A percentile compares a stretch with the other conserved stretches of the same genome.
Evolutionary conservation across 345 rosid species (phyloP).

Genomic region (Aurinia saxatilis): DNA sequence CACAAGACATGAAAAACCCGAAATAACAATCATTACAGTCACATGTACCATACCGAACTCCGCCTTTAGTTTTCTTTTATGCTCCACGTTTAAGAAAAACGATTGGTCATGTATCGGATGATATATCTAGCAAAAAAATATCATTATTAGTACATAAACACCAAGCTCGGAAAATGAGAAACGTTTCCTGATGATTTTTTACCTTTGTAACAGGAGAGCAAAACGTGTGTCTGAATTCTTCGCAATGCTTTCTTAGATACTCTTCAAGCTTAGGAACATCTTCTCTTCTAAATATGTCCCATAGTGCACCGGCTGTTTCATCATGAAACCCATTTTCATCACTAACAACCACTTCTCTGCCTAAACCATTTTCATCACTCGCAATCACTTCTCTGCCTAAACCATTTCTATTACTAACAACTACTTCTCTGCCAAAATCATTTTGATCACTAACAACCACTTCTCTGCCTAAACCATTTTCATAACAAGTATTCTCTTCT

Average conservation of each 20-base stretch:
- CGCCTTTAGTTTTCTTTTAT: constrained; percentile 68
- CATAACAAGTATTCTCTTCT: no score
- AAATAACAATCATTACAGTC: not conserved
- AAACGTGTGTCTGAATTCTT: constrained; percentile 72
- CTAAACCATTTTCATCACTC: no score
- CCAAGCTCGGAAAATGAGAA: not conserved
- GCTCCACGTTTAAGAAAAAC: constrained; percentile 60
- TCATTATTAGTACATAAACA: not conserved
- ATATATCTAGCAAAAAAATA: constrained; percentile 36
- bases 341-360: not conserved
- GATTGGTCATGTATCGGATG: constrained; percentile 91
- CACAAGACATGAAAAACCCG: not conserved
- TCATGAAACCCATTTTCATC: constrained; percentile 15
- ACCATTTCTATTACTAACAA: no score
- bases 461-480: no score
- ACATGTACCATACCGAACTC: constrained; percentile 50
- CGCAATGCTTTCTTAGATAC: constrained; percentile 59
- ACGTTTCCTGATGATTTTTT: not conserved
- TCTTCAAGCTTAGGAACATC: constrained; percentile 73
- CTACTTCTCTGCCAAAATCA: no score
- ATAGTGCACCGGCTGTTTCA: constrained; percentile 53
- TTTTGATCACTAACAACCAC: no score
- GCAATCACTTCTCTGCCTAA: no score
- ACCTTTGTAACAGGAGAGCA: constrained; percentile 68
- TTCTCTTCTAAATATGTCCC: constrained; percentile 93